Conservation (phyloP, 1,284 basidiomycete species). For the Cutaneotrichosporon cavernicola region DNA sequence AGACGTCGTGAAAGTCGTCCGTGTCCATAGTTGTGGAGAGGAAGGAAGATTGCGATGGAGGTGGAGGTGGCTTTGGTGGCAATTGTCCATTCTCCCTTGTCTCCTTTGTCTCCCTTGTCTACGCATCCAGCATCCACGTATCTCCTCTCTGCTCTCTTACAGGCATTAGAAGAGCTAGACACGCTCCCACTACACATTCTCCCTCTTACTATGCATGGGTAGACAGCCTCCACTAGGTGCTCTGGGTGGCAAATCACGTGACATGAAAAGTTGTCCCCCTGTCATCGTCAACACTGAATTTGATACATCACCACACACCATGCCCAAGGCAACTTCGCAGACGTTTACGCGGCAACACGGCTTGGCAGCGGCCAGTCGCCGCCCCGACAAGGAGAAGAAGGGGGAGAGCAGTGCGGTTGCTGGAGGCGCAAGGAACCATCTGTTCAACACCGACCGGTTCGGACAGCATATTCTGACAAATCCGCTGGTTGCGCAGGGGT, state of each 20-base stretch:
- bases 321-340: conserved; percentile 88
- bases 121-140: too few relatives aligned
- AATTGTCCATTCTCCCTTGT: too few relatives aligned
- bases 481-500: conserved; percentile 83
- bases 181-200: too few relatives aligned
- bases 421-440: conserved; percentile 64
- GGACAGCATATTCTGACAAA: conserved; percentile 98
- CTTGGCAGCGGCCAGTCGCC: conserved; percentile 56
- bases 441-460: conserved; percentile 91
- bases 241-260: conserved; percentile 24
- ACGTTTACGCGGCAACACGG: conserved; percentile 74
- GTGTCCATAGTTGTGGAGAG: conserved; percentile 1
- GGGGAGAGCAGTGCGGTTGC: conserved; percentile 57
- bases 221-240: too few relatives aligned
- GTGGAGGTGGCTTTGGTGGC: background rate
- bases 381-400: conserved; percentile 37
- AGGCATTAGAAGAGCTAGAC: too few relatives aligned
- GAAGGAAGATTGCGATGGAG: too few relatives aligned
- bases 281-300: background rate
- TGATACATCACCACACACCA: conserved; percentile 44
- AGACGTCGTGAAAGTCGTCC: conserved; percentile 47
- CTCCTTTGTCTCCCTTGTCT: too few relatives aligned
- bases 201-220: too few relatives aligned
- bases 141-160: too few relatives aligned
- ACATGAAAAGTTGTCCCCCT: conserved; percentile 17